Conservation (phyloP, 441 rosid genomes). For the Jatropha podagrica region DNA sequence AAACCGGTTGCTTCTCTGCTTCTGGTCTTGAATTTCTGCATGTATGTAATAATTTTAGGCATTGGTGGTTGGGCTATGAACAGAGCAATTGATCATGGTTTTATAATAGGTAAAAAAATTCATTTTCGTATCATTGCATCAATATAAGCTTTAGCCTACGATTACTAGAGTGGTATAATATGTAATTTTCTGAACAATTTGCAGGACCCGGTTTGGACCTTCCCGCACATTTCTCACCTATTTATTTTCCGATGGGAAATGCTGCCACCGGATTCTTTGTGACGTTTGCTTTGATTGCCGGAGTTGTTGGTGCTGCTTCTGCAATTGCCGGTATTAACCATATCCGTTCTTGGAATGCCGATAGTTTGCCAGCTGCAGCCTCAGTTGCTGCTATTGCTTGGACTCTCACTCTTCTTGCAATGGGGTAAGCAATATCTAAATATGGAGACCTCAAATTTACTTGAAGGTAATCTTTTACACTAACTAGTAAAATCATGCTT, state of each 20-base stretch:
- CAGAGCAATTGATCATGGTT: constrained; percentile 76
- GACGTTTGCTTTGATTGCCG: constrained; percentile 79
- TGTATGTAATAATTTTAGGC: constrained; percentile 69
- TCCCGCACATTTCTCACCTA: constrained; percentile 91
- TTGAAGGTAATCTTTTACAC: background rate
- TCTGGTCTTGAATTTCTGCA: constrained; percentile 72
- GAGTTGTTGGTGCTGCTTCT: constrained; percentile 82
- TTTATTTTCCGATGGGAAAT: constrained; percentile 92
- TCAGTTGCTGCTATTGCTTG: constrained; percentile 78
- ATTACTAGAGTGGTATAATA: background rate
- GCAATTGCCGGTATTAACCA: constrained; percentile 65
- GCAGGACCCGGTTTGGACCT: constrained; percentile 71
- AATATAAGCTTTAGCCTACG: too few species aligned
- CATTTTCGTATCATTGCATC: background rate
- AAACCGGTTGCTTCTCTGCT: constrained; percentile 64
- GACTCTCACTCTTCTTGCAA: constrained; percentile 83
- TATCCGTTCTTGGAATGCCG: constrained; percentile 51
- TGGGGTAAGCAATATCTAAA: constrained; percentile 54
- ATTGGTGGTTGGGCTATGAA: constrained; percentile 92
- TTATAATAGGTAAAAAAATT: constrained; percentile 59
- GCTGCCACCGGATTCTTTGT: constrained; percentile 95
- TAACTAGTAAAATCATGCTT: constrained; percentile 8
- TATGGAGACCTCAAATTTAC: background rate
- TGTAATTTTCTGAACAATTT: constrained; percentile 1
- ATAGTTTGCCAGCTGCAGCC: constrained; percentile 72